Base-by-base conservation (phyloP, 305 asterid species). In the Fraxinus sp. region DNA sequence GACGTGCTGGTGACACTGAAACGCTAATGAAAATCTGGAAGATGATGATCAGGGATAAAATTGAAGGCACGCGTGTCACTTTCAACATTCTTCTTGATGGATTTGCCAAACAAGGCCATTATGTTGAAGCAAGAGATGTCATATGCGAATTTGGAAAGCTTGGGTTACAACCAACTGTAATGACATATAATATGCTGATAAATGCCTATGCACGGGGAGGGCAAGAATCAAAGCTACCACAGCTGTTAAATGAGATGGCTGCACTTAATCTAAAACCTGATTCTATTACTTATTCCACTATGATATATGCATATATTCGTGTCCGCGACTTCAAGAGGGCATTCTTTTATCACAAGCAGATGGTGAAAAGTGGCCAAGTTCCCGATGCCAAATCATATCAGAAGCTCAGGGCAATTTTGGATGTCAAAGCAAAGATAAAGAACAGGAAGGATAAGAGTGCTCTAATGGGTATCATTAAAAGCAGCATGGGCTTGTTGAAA, bases 181-280 rank as follows among this genome's bases (percentile, higher is more conserved):
- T 94, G 99, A 96, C 99, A 2, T 96, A 93, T 86, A 96, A 96
- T 80, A 96, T 96, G 96, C 84, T 94, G 88, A 92, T 96, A 76
- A 94, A 96, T 81, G 98, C 98, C 1, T 96, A 96, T 79, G 98
- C 96, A 13, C 86, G 98, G 77, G 98, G 99, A 26, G 97, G 97
- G 39, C 93, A 86, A 83, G 98, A 94, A 57, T 91, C 93, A 26
- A 96, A 92, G 91, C 79, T 94, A 85, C 99, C 98, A 2, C 95
- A 90, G 83, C 90, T 96, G 83, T 84, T 96, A 88, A 92, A 93
- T 79, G 99, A 96, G 85, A 96, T 96, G 99, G 89, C 91, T 22
- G 91, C 93, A 0, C 90, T 91, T 72, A 87, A 89, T 83, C 84
- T 94, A 18, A 94, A 93, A 85, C 98, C 98, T 5, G 98, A 96